Conservation (phyloP, 129 eudicot species). For the Flaveria trinervia region DNA sequence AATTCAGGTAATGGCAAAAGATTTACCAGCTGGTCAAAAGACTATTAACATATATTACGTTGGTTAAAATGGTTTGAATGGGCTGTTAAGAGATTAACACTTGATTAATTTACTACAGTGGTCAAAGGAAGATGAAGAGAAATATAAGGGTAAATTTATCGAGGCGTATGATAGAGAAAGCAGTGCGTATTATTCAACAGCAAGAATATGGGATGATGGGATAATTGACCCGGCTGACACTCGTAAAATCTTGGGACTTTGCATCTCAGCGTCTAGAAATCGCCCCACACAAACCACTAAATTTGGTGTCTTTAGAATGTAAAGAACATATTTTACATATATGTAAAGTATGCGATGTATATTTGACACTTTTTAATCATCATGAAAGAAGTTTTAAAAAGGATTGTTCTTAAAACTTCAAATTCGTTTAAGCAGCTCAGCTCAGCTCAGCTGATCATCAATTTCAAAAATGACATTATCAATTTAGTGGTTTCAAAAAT, state of each 20-base stretch:
- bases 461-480: too few relatives aligned
- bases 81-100: not conserved
- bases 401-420: not conserved
- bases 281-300: conserved; percentile 61
- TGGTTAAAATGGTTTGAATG: not conserved
- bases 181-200: conserved; percentile 85
- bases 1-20: conserved; percentile 52
- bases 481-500: too few relatives aligned
- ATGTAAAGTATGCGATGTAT: not conserved
- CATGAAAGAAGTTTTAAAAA: not conserved
- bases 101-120: conserved; percentile 47
- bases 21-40: too few relatives aligned
- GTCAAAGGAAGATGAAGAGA: conserved; percentile 84
- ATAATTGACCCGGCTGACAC: conserved; percentile 95
- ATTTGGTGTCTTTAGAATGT: conserved; percentile 98
- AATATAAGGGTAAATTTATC: conserved; percentile 61
- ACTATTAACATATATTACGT: too few relatives aligned
- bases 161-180: conserved; percentile 89
- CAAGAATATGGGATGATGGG: conserved; percentile 98
- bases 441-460: too few relatives aligned
- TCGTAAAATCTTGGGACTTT: conserved; percentile 73
- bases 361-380: not conserved
- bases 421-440: too few relatives aligned
- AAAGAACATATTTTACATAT: conserved; percentile 9
- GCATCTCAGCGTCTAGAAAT: conserved; percentile 73